Base-by-base conservation (phyloP, 2,329 filamentous ascomycete species). In the Pyrenophora teres region DNA sequence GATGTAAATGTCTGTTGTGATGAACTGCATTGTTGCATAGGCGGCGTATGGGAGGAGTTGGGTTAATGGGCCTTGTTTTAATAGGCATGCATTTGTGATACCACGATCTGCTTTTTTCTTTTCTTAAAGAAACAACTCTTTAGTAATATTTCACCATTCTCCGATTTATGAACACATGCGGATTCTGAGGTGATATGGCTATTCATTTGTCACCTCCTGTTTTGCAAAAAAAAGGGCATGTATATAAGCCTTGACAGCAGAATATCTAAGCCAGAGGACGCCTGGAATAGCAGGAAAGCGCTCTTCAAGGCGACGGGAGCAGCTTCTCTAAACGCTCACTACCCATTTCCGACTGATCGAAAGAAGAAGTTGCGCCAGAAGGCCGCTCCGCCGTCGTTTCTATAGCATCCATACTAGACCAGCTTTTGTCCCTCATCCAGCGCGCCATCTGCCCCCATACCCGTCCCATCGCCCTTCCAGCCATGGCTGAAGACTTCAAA, bases 401-500 rank as follows among this genome's bases (percentile, higher is more conserved):
- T 40, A 9, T 9, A 41, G 50, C 42, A 40, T 53, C 7, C 42
- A 40, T 53, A 5, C 59, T 63, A 63, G 12, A 46, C 55, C 32
- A 52, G 50, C 39, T 60, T 62, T n/a, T 52, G 48, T 18, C 48
- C 58, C n/a, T 53, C 46, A 36, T 62, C 60, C 37, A 65, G 45
- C 12, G 53, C 53, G 15, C 58, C 63, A 56, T 73, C 70, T 0
- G 66, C 64, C 3, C 68, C 68, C 46, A 70, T 31, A 1, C 69
- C 68, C 18, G 56, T 67, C 31, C 69, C 68, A 50, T 73, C 69
- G 1, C 70, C 70, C 41, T 69, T 70, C 67, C 68, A 73, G 7
- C 63, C 60, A 54, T 86, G 82, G 54, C 80, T 84, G 61, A 86
- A 86, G 0, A 83, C 83, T 18, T 77, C 75, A 60, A 79, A 80